Conservation (phyloP, 768 basidiomycete genomes). For the Lentinula guzmanii region DNA sequence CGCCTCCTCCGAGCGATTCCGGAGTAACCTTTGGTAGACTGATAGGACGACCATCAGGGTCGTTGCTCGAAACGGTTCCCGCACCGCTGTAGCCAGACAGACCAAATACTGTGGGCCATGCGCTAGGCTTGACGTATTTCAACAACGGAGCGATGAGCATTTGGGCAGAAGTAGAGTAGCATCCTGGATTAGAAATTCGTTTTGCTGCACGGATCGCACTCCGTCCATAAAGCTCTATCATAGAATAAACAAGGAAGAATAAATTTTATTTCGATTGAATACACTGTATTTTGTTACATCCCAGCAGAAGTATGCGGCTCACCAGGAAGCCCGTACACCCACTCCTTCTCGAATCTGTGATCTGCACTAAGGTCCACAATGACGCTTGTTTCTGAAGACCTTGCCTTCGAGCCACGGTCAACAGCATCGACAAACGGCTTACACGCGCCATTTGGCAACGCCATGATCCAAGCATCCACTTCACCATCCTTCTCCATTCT, state of each 20-base stretch:
- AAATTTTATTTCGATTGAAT: constrained; percentile 22
- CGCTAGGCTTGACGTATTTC: constrained; percentile 52
- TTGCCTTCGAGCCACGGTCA: constrained; percentile 64
- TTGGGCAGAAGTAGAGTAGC: constrained; percentile 92
- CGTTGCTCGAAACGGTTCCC: constrained; percentile 73
- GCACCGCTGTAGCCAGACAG: constrained; percentile 95
- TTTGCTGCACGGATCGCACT: constrained; percentile 60
- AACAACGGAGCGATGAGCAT: constrained; percentile 88
- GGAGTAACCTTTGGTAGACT: constrained; percentile 80
- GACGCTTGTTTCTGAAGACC: constrained; percentile 54
- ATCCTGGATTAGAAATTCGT: constrained; percentile 95
- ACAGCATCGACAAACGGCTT: constrained; percentile 97
- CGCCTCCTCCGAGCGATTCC: constrained; percentile 65
- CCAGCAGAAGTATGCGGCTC: constrained; percentile 44
- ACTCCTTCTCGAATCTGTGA: constrained; percentile 88
- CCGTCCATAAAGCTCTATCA: constrained; percentile 83
- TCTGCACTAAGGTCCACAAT: constrained; percentile 93
- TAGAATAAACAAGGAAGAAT: constrained; percentile 9
- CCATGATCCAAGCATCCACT: constrained; percentile 99
- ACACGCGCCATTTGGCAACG: constrained; percentile 94
- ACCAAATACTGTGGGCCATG: constrained; percentile 83
- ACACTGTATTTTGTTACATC: constrained; percentile 23
- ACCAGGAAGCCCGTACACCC: constrained; percentile 99
- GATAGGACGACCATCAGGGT: constrained; percentile 61
- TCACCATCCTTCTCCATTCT: constrained; percentile 83